Percentiles rank a stretch among this genome's conserved stretches.
Evolutionary conservation across 108 stramenopile genomes (phyloP).

Genomic region (Schizochytrium sp.): DNA sequence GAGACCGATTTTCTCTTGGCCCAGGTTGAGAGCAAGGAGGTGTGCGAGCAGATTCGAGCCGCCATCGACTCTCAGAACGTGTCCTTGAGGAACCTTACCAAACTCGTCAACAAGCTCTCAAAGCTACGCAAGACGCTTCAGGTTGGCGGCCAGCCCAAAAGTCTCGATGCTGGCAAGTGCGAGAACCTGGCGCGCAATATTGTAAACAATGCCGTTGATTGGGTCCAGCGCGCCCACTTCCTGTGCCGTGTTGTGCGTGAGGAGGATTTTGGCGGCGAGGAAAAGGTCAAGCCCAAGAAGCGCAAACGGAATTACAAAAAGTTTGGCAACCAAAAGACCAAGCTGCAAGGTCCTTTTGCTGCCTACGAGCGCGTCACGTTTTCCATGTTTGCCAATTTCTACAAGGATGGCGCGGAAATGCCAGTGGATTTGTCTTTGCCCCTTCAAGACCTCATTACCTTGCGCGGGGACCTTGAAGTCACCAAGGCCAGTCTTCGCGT

Average conservation of each 20-base stretch:
- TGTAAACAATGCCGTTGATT: not conserved
- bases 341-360: not conserved
- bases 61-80: not conserved
- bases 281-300: constrained; percentile 11
- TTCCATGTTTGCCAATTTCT: not conserved
- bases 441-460: not conserved
- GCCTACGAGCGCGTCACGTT: not conserved
- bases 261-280: not conserved
- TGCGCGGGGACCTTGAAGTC: not conserved
- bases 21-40: not conserved
- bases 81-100: not conserved
- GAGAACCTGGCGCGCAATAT: not conserved
- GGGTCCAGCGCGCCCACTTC: not conserved
- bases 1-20: not conserved
- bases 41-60: not conserved
- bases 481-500: not conserved
- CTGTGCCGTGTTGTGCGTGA: not conserved
- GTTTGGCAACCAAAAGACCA: not conserved
- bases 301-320: not conserved
- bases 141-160: not conserved
- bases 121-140: not conserved
- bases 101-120: not conserved
- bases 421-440: not conserved
- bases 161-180: not conserved
- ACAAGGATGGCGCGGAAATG: not conserved